A percentile compares a stretch with the other conserved stretches of the same genome.
Evolutionary conservation across 2,329 filamentous ascomycete species (phyloP).

Genomic region (Zymoseptoria tritici): DNA sequence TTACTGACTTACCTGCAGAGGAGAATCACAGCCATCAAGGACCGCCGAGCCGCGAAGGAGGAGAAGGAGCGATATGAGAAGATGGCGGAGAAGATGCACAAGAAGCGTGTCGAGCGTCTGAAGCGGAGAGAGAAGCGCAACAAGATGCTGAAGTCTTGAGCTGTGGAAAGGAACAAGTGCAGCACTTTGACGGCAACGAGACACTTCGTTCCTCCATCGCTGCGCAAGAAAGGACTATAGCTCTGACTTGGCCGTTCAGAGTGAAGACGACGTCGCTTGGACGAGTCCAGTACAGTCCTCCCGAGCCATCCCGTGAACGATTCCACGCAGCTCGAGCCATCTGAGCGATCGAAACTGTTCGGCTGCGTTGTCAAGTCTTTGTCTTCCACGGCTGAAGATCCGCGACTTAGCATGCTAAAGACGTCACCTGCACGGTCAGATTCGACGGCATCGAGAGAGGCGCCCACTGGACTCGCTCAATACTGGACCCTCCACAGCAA

Average conservation of each 20-base stretch:
- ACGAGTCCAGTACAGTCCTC: neutral
- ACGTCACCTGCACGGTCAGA: neutral
- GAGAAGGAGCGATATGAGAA: constrained; percentile 89
- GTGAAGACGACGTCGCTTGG: neutral
- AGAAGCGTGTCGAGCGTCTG: constrained; percentile 83
- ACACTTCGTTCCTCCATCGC: neutral
- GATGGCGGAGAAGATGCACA: constrained; percentile 96
- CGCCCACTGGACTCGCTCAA: neutral
- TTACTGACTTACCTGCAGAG: constrained; percentile 44
- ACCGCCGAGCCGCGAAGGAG: constrained; percentile 79
- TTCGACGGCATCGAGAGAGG: neutral
- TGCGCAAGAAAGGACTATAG: neutral
- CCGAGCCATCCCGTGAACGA: neutral
- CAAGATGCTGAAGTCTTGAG: constrained; percentile 56
- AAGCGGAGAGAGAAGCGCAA: constrained; percentile 97
- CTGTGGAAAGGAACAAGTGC: neutral
- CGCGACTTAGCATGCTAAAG: neutral
- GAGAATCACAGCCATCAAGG: constrained; percentile 71
- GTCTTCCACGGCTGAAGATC: neutral
- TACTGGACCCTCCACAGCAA: neutral
- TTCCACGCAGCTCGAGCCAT: neutral
- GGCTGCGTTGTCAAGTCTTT: neutral
- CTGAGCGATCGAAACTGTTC: neutral
- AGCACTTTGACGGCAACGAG: neutral
- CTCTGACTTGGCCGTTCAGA: neutral